Conservation (phyloP, 164 flowering plant genomes). For the Tetrastigma voinierianum region DNA sequence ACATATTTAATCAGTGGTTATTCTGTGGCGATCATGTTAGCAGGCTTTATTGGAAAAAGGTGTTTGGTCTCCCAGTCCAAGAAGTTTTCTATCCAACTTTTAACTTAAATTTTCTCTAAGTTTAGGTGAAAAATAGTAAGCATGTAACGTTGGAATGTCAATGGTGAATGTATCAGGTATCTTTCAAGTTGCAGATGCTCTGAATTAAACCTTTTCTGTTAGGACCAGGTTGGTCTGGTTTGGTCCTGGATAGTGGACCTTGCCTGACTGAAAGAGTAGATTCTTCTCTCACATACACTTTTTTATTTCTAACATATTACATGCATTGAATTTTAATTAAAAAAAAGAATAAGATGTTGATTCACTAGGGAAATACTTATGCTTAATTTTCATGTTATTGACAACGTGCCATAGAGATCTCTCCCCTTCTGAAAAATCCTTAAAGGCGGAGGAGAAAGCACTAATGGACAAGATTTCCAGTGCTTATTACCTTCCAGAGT, state of each 20-base stretch:
- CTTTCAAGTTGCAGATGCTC: conserved; percentile 94
- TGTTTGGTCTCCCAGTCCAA: too few relatives aligned
- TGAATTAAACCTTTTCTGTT: conserved; percentile 83
- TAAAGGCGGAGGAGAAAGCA: conserved; percentile 60
- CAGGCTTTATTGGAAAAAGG: too few relatives aligned
- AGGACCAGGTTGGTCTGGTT: conserved; percentile 82
- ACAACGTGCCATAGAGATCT: conserved; percentile 96
- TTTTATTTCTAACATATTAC: background rate
- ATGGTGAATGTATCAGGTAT: conserved; percentile 43
- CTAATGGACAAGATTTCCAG: conserved; percentile 65
- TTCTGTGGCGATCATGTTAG: too few relatives aligned
- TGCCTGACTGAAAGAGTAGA: conserved; percentile 85
- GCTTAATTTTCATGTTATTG: too few relatives aligned
- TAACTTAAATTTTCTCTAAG: background rate
- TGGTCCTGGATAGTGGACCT: conserved; percentile 99
- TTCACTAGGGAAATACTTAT: too few relatives aligned
- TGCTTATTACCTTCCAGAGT: conserved; percentile 78
- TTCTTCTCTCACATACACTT: background rate
- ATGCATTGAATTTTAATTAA: too few relatives aligned
- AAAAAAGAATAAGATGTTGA: too few relatives aligned
- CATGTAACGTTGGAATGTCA: background rate
- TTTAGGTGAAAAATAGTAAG: background rate
- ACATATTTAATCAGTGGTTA: too few relatives aligned
- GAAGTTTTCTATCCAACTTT: too few relatives aligned
- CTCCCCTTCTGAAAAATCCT: conserved; percentile 53